These are phyloP conservation scores for Ocimum tenuiflorum DNA, from an alignment of 257 asterid species.

Conservation along the genomic window DNA sequence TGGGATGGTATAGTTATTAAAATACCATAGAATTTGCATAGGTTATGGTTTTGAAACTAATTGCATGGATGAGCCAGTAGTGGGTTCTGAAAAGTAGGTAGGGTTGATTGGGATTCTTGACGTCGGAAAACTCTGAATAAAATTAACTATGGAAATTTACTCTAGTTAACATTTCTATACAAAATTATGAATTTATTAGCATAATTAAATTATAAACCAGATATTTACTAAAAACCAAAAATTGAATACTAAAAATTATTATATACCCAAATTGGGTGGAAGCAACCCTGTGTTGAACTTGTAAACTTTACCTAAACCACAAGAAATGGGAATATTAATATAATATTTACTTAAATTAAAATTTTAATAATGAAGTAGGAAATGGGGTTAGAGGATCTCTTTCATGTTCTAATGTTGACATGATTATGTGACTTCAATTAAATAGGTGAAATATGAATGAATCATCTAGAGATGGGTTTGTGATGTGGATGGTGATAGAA, in stretches of 20 bases:
- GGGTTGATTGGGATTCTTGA: neutral
- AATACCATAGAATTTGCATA: neutral
- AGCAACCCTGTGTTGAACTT: too few species aligned
- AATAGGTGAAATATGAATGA: neutral
- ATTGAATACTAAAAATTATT: too few species aligned
- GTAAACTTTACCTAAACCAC: too few species aligned
- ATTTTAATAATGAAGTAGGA: too few species aligned
- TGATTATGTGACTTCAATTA: neutral
- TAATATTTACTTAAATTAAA: neutral
- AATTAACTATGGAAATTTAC: too few species aligned
- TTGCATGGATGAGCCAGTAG: neutral
- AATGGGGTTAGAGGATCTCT: too few species aligned
- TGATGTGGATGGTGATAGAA: neutral
- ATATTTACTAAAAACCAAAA: too few species aligned
- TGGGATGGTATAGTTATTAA: neutral
- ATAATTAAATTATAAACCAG: too few species aligned
- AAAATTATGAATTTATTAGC: too few species aligned
- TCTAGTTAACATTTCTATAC: too few species aligned
- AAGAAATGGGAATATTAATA: neutral
- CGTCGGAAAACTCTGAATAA: neutral
- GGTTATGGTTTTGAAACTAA: neutral
- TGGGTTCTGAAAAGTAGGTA: neutral
- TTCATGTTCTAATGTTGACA: too few species aligned
- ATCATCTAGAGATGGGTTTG: neutral
- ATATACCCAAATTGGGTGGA: too few species aligned